Evolutionary conservation across 2,329 filamentous ascomycete genomes (phyloP).

Genomic region (Sporothrix luriei): DNA sequence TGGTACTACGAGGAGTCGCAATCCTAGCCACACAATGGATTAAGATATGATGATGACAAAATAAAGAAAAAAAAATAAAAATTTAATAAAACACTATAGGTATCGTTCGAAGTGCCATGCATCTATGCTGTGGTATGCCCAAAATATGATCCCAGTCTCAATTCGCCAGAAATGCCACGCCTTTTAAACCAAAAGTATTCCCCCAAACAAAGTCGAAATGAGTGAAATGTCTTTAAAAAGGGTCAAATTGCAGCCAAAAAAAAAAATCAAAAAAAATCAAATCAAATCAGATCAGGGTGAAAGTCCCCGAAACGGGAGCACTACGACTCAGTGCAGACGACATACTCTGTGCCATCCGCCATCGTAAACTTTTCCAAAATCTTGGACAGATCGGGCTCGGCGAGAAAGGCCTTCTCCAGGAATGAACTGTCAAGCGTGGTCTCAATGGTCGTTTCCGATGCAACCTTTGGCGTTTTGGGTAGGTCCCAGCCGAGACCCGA

Average conservation of each 20-base stretch:
- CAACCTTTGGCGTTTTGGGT: conserved; percentile 27
- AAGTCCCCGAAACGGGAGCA: background rate
- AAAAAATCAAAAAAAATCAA: background rate
- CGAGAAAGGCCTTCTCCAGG: conserved; percentile 30
- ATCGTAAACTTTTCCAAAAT: conserved; percentile 34
- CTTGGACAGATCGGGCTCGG: conserved; percentile 30
- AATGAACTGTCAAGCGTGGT: conserved; percentile 20
- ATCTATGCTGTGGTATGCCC: conserved; percentile 25
- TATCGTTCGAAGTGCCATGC: conserved; percentile 27
- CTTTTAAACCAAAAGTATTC: conserved; percentile 3
- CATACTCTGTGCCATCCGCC: conserved; percentile 32
- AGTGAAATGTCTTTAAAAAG: background rate
- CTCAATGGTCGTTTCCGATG: conserved; percentile 16
- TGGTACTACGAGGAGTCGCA: conserved; percentile 15
- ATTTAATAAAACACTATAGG: conserved; percentile 24
- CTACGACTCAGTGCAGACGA: conserved; percentile 32
- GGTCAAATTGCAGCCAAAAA: background rate
- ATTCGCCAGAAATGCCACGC: conserved; percentile 28
- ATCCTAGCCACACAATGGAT: background rate
- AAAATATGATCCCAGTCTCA: conserved; percentile 4
- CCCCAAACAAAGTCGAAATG: background rate
- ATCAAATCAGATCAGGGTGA: background rate
- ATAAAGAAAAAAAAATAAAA: background rate
- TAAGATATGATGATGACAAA: background rate
- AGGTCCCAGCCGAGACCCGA: conserved; percentile 28